Base-by-base conservation (phyloP, 176 grass and related monocot species). In the Echinochloa phyllopogon region DNA sequence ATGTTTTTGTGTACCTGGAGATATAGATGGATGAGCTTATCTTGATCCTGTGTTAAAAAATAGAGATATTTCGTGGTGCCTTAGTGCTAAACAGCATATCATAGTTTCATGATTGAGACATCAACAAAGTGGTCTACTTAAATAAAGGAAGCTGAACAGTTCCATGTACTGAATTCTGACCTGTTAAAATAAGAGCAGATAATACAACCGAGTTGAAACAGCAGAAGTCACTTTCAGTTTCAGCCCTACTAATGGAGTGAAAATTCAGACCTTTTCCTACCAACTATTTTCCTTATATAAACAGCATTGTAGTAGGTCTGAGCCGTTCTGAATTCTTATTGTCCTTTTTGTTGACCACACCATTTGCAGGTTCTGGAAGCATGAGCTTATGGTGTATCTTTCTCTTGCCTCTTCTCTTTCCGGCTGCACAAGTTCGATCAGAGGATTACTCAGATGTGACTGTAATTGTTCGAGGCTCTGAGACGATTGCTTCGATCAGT, bases 361-460 rank as follows among this genome's bases (percentile, higher is more conserved):
- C 60, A 24, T 80, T 84, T 91, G 84, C 80, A 91, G 89, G 80
- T 55, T 39, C 11, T 17, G 59, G 37, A 75, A 79, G 69, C 51
- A 91, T 91, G 89, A 75, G 75, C 60, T 42, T 80, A 16, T 87
- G 74, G 74, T 53, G 86, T 85, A 52, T 92, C 13, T 44, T 94
- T 24, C 55, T 82, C 33, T 52, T 99, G 79, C 79, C 65, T 47
- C 63, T 94, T 50, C 80, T 90, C 21, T 91, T 56, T 55, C 49
- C 87, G 23, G 51, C 92, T 65, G 18, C 75, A 20, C 20, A 41
- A 57, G 75, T 89, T 83, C 65, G 52, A 63, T 90, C 91, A 0
- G 80, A 92, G 63, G 93, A 96, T 81, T 83, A 85, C 47, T 75
- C 72, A 0, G 89, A 94, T 86, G 96, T 90, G 79, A 91, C 89